Base-by-base conservation (phyloP, 164 flowering plant species). In the Piper longum region DNA sequence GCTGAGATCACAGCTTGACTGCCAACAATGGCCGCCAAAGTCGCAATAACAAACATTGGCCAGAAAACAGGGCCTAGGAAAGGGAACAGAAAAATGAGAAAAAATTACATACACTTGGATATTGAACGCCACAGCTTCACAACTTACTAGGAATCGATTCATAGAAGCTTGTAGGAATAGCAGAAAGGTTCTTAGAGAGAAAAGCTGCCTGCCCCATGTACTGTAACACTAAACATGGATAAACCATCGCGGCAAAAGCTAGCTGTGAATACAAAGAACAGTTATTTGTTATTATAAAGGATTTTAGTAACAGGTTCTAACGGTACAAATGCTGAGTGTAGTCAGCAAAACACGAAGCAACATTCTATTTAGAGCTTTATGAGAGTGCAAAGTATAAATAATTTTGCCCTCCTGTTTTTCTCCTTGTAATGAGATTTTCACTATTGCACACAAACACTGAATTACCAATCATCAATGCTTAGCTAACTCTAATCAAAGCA, bases 121-220 rank as follows among this genome's bases (percentile, higher is more conserved):
- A 48, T 9, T 48, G 11, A 5, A 44, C 11, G 48, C 36, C 36
- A 26, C 36, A 26, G 36, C 36, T 26, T 26, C 36, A 26, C 36
- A 26, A 48, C 72, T 69, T 66, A 81, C 93, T 81, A 59, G 93
- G 93, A 69, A 86, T 70, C 9, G 89, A 83, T n/a, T 77, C 80
- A 74, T 80, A 80, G 62, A 87, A 87, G 81, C 80, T 77, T 57
- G 43, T 69, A 16, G 74, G 69, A 51, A 66, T 56, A 16, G 69
- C 65, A 62, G 77, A 73, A 17, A 80, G 73, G 59, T 87, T 84
- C 71, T 82, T 85, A 43, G 93, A 79, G 62, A 85, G 73, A 73
- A 83, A 85, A 59, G 93, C 93, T 51, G 93, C 88, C 68, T 85
- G 93, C 4, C 93, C 93, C 93, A 82, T 80, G 82, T 87, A 87